Percentiles rank a stretch among this genome's conserved stretches.
Evolutionary conservation across 2,329 filamentous ascomycete genomes (phyloP).

Genomic region (Ascochyta fabae): DNA sequence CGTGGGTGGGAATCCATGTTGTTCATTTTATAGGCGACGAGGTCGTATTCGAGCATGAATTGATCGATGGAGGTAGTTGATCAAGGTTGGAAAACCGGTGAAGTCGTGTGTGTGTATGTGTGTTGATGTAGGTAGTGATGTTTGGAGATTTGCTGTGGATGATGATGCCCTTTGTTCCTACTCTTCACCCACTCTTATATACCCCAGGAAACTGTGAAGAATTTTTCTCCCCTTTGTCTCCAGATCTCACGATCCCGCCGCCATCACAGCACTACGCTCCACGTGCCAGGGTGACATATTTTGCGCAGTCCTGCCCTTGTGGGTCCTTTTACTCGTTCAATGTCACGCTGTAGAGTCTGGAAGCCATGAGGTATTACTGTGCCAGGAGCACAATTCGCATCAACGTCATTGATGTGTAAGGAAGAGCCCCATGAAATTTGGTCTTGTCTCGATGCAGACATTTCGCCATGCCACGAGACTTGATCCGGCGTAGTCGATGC

Average conservation of each 20-base stretch:
- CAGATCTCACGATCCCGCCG: conserved; percentile 18
- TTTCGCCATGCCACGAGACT: conserved; percentile 17
- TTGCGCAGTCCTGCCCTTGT: conserved; percentile 5
- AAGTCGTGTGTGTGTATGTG: background rate
- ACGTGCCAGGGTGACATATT: conserved; percentile 2
- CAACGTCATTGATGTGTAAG: conserved; percentile 16
- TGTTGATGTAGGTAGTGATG: background rate
- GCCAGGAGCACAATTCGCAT: background rate
- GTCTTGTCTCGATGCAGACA: background rate
- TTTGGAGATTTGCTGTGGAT: conserved; percentile 2
- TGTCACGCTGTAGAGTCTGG: conserved; percentile 13
- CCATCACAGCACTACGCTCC: conserved; percentile 8
- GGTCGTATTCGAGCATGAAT: conserved; percentile 8
- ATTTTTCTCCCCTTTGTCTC: conserved; percentile 11
- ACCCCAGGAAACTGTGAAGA: background rate
- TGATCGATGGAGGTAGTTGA: background rate
- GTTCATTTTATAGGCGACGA: conserved; percentile 25
- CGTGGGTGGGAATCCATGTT: conserved; percentile 32
- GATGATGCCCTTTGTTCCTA: conserved; percentile 5
- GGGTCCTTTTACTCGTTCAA: conserved; percentile 8
- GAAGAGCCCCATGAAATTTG: conserved; percentile 1
- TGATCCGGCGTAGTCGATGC: conserved; percentile 1
- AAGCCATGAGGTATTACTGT: conserved; percentile 4
- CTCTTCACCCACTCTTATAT: conserved; percentile 6
- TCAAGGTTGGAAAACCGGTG: background rate